These are phyloP conservation scores for Coelastrella sp. DNA, from an alignment of 139 green algal genomes.

Conservation along the genomic window DNA sequence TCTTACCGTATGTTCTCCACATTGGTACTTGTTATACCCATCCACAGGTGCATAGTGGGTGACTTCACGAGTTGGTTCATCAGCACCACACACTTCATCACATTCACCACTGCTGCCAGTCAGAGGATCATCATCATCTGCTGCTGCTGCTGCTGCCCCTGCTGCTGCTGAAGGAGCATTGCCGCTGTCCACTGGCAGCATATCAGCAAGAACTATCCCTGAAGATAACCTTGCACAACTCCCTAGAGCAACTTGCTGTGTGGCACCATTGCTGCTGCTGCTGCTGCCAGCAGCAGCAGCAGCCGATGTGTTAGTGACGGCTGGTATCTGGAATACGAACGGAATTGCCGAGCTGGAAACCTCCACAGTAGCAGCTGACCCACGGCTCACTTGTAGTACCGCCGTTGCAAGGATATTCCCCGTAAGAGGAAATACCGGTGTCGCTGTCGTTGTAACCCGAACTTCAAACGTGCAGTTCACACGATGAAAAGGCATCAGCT, in stretches of 20 bases:
- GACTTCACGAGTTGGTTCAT: neutral
- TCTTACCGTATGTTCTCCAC: neutral
- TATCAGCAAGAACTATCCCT: neutral
- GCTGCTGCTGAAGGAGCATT: neutral
- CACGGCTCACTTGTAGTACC: neutral
- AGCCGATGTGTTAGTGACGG: neutral
- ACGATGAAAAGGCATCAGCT: neutral
- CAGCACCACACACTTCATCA: neutral
- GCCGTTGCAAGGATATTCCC: neutral
- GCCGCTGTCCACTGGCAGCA: neutral
- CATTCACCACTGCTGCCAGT: neutral
- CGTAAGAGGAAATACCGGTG: neutral
- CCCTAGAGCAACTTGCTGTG: neutral
- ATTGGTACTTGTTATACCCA: constrained; percentile 20
- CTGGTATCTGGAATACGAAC: neutral
- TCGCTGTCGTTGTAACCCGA: neutral
- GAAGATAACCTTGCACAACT: neutral
- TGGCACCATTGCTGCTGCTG: constrained; percentile 7
- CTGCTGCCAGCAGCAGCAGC: neutral
- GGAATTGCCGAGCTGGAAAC: neutral
- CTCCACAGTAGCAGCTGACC: neutral
- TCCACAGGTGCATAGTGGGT: neutral
- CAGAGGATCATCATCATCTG: neutral
- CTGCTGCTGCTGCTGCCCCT: neutral
- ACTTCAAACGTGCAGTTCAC: neutral